phyloP scores from a whole-genome alignment of 306 rosid genomes.

The Calophaca sinica region DNA sequence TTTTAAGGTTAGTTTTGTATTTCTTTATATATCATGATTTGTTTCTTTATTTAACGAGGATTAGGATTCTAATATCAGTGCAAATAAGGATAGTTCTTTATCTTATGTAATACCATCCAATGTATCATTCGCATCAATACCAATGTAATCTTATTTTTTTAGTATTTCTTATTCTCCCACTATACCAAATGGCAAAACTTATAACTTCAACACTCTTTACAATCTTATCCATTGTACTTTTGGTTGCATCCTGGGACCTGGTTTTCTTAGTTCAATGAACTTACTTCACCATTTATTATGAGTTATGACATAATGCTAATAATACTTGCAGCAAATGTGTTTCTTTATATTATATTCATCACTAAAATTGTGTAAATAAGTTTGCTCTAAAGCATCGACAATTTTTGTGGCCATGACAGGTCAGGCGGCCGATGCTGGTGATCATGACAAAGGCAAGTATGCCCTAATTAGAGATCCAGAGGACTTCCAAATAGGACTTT shows the following conservation, averaged over 20 bases:
- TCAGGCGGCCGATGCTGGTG: slow-evolving; percentile 61
- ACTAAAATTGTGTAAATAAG: slow-evolving; percentile 24
- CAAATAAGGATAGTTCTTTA: neutral
- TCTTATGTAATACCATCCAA: neutral
- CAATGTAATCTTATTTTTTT: neutral
- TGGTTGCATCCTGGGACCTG: too few relatives aligned
- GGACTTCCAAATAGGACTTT: slow-evolving; percentile 74
- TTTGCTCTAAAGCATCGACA: slow-evolving; percentile 50
- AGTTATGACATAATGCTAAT: neutral
- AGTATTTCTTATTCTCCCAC: neutral
- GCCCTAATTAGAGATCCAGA: slow-evolving; percentile 73
- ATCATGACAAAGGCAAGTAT: slow-evolving; percentile 72
- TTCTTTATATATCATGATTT: neutral
- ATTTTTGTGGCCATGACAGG: slow-evolving; percentile 60
- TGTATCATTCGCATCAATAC: neutral
- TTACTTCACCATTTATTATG: neutral
- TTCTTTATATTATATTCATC: neutral
- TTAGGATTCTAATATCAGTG: neutral
- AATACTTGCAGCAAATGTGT: neutral
- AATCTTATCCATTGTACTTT: too few relatives aligned
- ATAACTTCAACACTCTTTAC: too few relatives aligned
- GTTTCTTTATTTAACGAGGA: neutral
- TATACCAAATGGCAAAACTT: neutral
- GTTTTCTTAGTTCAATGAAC: neutral
- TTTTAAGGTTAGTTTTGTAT: neutral